Evolutionary conservation across 805 yeast genomes (phyloP), one percentile per base, ranked within the genome.

Genomic region (Saccharomycopsis capsularis): DNA sequence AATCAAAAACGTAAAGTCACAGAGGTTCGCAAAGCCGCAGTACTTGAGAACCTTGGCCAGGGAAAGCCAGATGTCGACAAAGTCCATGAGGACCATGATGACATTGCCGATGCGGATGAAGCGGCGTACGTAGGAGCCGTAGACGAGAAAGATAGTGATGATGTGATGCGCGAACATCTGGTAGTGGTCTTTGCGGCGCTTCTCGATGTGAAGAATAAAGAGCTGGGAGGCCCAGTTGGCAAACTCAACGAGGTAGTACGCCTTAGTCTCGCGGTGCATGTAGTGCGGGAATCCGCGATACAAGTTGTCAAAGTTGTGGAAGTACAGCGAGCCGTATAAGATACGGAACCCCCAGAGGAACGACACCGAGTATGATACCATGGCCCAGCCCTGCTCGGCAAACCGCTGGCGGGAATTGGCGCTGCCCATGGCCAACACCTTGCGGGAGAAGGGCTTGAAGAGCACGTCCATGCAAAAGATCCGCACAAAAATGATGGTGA

Each of bases 121-220:
- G 65, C 84, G 81, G 61, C 78, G 79, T 59, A 69, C 70, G 63
- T 88, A 89, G 1, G 93, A 82, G 2, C 93, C 91, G 11, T 73
- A 62, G 24, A 84, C 74, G 48, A 89, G 71, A 21, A 69, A 57
- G 57, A 81, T 73, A 0, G 97, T 89, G 49, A 90, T 81, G 49
- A 90, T 79, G 64, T 89, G 97, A 63, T 89, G 97, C 41, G 81
- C 68, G 59, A 88, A 78, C 97, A 89, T 89, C 65, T 89, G 95
- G 57, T 66, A 64, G 62, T 85, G 81, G 62, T 89, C 97, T 61
- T 87, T 87, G 54, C 97, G 76, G 54, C 73, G 76, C 52, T 77
- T 81, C 65, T 89, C 97, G 45, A 88, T 65, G 65, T 87, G 79
- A 52, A 90, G 69, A 27, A 84, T 85, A 56, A 85, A 72, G 22